Evolutionary conservation across 148 eudicot genomes (phyloP).

Genomic region (Spergularia bocconei): DNA sequence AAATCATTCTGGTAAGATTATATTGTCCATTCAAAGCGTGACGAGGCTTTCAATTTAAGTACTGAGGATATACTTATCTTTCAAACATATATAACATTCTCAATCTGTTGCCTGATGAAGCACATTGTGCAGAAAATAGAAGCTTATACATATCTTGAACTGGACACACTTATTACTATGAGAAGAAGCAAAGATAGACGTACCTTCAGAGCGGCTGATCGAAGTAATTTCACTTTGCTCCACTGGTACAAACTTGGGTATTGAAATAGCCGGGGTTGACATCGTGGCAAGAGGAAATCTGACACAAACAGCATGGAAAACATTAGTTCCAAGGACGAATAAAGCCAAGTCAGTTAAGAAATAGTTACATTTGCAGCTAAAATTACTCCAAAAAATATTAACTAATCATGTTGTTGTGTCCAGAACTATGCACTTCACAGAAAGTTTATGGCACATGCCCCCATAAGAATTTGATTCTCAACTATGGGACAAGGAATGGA

Average conservation of each 20-base stretch:
- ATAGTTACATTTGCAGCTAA: not conserved
- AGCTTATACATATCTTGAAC: not conserved
- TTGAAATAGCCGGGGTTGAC: slow-evolving; percentile 38
- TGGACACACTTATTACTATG: not conserved
- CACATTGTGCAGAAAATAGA: not conserved
- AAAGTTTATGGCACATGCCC: not conserved
- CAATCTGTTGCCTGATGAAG: not conserved
- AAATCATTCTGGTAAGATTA: not conserved
- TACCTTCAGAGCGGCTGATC: slow-evolving; percentile 53
- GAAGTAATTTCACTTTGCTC: slow-evolving; percentile 60
- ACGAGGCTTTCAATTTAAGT: not conserved
- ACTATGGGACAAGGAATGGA: not conserved
- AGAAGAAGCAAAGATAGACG: slow-evolving; percentile 3
- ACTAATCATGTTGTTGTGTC: not conserved
- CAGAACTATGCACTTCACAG: too few species aligned
- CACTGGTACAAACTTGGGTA: slow-evolving; percentile 67
- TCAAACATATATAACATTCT: too few species aligned
- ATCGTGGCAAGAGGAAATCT: slow-evolving; percentile 44
- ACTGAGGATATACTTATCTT: not conserved
- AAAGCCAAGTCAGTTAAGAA: not conserved
- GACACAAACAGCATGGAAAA: slow-evolving; percentile 5
- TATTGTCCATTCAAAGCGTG: not conserved
- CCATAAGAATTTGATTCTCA: not conserved
- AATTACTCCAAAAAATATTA: not conserved
- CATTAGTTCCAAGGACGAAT: slow-evolving; percentile 4